These are phyloP conservation scores for Cyberlindnera saturnus DNA, from an alignment of 805 yeast genomes.

Conservation along the genomic window DNA sequence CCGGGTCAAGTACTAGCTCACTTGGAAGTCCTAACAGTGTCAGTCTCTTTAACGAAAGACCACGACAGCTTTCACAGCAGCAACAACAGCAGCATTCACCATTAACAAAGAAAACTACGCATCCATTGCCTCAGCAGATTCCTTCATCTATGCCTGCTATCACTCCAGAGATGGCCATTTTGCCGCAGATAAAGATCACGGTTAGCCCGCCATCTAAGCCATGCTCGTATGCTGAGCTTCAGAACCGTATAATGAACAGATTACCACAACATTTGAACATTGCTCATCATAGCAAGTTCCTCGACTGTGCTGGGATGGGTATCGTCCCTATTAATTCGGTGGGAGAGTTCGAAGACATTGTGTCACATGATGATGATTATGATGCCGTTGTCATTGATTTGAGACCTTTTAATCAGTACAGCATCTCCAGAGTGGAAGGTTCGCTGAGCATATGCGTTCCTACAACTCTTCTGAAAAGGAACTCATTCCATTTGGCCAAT, in stretches of 20 bases:
- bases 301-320: slow-evolving; percentile 8
- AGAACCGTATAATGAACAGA: slow-evolving; percentile 2
- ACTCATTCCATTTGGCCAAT: slow-evolving; percentile 21
- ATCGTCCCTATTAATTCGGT: slow-evolving; percentile 8
- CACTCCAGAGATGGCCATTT: not conserved
- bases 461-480: slow-evolving; percentile 73
- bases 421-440: slow-evolving; percentile 47
- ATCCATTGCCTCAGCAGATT: not conserved
- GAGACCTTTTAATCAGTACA: slow-evolving; percentile 74
- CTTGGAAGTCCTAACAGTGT: not conserved
- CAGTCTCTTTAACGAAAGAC: not conserved
- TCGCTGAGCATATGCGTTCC: slow-evolving; percentile 83
- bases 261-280: slow-evolving; percentile 11
- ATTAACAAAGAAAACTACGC: no score
- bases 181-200: slow-evolving; percentile 10
- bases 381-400: slow-evolving; percentile 42
- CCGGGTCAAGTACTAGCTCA: not conserved
- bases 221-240: slow-evolving; percentile 3
- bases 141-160: slow-evolving; percentile 1
- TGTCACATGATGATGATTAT: not conserved
- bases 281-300: slow-evolving; percentile 8
- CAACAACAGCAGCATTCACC: no score
- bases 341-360: slow-evolving; percentile 4
- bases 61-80: not conserved
- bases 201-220: slow-evolving; percentile 9